Evolutionary conservation across 2,329 filamentous ascomycete genomes (phyloP).

Genomic region (Neofusicoccum kwambonambiense): DNA sequence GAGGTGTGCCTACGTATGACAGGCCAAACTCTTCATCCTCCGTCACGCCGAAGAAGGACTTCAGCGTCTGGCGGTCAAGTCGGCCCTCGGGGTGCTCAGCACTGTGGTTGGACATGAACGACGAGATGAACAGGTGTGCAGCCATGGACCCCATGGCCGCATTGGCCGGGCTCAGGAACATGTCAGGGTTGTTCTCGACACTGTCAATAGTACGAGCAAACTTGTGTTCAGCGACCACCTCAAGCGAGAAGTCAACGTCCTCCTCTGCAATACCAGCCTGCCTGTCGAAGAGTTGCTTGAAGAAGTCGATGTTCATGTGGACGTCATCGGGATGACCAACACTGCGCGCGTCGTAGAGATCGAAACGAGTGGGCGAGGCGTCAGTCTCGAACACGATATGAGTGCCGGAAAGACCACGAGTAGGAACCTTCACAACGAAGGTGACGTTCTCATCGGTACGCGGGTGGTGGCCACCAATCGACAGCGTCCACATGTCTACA

Average conservation of each 20-base stretch:
- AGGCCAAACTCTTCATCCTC: neutral
- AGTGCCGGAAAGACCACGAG: slow-evolving; percentile 46
- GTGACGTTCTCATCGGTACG: slow-evolving; percentile 22
- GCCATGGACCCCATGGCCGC: neutral
- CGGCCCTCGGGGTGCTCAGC: neutral
- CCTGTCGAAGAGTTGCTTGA: slow-evolving; percentile 47
- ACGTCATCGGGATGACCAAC: slow-evolving; percentile 38
- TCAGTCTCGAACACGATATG: slow-evolving; percentile 58
- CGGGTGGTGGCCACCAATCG: slow-evolving; percentile 46
- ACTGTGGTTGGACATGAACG: neutral
- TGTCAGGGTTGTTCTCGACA: neutral
- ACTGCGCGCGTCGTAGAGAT: slow-evolving; percentile 51
- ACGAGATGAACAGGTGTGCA: neutral
- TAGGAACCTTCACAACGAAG: neutral
- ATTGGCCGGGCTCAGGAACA: neutral
- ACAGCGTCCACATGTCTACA: slow-evolving; percentile 51
- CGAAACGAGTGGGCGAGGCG: slow-evolving; percentile 52
- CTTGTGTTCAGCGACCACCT: neutral
- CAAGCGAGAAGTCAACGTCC: neutral
- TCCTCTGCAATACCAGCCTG: neutral
- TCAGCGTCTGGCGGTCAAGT: neutral
- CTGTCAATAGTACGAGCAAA: neutral
- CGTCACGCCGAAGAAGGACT: neutral
- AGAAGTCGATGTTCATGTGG: slow-evolving; percentile 46
- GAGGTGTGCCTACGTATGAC: neutral